A percentile compares a stretch with the other conserved stretches of the same genome.
phyloP scores from a whole-genome alignment of 352 stramenopile genomes.

The Saprolegnia parasitica region DNA sequence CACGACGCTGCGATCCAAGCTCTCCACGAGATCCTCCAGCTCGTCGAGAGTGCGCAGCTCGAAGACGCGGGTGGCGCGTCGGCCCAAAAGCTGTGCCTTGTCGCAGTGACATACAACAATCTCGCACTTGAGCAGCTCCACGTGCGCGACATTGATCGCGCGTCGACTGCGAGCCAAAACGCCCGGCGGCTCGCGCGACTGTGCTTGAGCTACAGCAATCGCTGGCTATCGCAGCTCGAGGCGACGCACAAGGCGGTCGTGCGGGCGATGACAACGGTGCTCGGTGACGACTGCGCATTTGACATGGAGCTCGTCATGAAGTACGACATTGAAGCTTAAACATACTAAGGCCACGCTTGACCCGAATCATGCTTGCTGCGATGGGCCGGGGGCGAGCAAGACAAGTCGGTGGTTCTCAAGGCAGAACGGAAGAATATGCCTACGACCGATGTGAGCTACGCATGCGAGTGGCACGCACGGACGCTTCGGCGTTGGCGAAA shows the following conservation, averaged over 20 bases:
- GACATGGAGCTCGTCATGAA: constrained; percentile 29
- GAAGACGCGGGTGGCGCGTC: constrained; percentile 48
- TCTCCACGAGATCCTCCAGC: constrained; percentile 77
- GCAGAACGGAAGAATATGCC: background rate
- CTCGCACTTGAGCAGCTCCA: constrained; percentile 88
- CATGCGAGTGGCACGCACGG: background rate
- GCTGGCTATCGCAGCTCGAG: constrained; percentile 86
- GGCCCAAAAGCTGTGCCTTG: constrained; percentile 86
- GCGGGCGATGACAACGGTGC: constrained; percentile 60
- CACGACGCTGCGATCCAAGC: constrained; percentile 73
- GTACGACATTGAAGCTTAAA: constrained; percentile 25
- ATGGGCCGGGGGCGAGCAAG: background rate
- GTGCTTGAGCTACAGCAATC: constrained; percentile 89
- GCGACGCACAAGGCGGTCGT: constrained; percentile 72
- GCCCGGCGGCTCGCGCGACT: constrained; percentile 82
- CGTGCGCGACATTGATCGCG: constrained; percentile 74
- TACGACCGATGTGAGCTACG: background rate
- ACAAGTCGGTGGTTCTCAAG: background rate
- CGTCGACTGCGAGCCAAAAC: constrained; percentile 71
- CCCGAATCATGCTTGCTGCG: background rate
- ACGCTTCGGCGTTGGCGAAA: background rate
- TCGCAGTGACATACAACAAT: constrained; percentile 90
- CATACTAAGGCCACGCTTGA: too few relatives aligned
- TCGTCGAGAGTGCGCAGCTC: constrained; percentile 87
- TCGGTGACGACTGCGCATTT: constrained; percentile 48